Evolutionary conservation across 805 yeast genomes (phyloP), one percentile per base, ranked within the genome.

Genomic region (Komagataella ulmi): DNA sequence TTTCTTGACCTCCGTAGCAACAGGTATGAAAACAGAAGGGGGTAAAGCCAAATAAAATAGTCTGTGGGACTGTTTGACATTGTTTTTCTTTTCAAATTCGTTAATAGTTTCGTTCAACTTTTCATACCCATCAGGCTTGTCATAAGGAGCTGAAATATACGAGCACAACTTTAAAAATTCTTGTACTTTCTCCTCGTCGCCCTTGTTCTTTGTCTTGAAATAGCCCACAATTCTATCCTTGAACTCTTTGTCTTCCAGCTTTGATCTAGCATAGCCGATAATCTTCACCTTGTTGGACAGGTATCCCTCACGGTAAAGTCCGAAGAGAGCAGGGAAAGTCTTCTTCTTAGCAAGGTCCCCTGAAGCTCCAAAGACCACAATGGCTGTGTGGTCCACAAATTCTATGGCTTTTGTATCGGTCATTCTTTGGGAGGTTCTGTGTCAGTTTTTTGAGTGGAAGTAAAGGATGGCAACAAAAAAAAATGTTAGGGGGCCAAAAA

Each of bases 261-360:
- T 74, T 18, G 97, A 83, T 60, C 99, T 79, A 24, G 99, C 99
- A 65, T 86, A 93, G 23, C 99, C 99, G 57, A 87, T 76, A 60
- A 93, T 88, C 62, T 80, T 79, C 44, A 85, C 81, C 24, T 81
- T 66, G 10, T 70, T 61, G 7, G 95, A 87, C 52, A 91, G 73
- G 57, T 80, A 81, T 45, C 95, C 96, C 64, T 90, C 83, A 57
- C 86, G 73, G 69, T 50, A 66, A 44, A 86, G 73, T 8, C 93
- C 95, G 60, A 85, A 85, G 18, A 86, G 68, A 3, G 93, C 91
- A 7, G 95, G 95, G 69, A 87, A 88, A 2, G 97, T 90, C 72
- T 90, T 90, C 81, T 90, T 90, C 72, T 88, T 88, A 52, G 97
- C 96, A 57, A 90, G 74, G 66, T 90, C 97, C 50, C 97, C 97